Percentiles rank a stretch among this genome's conserved stretches.
Evolutionary conservation across 352 stramenopile species (phyloP).

Genomic region (Pythium apleroticum): DNA sequence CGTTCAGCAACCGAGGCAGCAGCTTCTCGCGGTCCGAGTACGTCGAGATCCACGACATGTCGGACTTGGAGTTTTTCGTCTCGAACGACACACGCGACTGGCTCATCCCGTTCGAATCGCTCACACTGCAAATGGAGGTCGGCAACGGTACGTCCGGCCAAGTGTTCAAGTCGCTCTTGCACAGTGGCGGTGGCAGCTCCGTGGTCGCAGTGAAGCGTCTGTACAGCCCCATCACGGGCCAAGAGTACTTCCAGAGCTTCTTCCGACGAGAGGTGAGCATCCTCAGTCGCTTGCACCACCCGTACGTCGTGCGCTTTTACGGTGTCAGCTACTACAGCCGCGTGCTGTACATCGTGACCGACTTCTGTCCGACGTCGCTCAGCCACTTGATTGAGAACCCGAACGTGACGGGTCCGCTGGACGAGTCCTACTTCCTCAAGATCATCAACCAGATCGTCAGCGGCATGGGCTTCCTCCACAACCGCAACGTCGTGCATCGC

Average conservation of each 20-base stretch:
- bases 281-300: constrained; percentile 84
- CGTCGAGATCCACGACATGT: constrained; percentile 85
- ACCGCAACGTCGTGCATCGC: constrained; percentile 79
- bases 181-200: constrained; percentile 78
- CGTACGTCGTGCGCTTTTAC: constrained; percentile 90
- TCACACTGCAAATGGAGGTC: constrained; percentile 84
- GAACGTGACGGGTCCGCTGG: constrained; percentile 58
- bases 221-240: constrained; percentile 83
- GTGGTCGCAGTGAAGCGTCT: constrained; percentile 88
- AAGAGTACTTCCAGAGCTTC: constrained; percentile 91
- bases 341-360: constrained; percentile 89
- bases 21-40: constrained; percentile 85
- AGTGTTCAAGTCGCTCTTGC: constrained; percentile 86
- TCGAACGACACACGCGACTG: constrained; percentile 86
- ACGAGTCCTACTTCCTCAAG: constrained; percentile 76
- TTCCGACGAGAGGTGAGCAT: constrained; percentile 88
- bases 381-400: constrained; percentile 85
- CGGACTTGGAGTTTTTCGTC: constrained; percentile 86
- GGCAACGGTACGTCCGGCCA: constrained; percentile 88
- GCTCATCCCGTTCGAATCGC: constrained; percentile 88
- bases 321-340: constrained; percentile 90
- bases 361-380: constrained; percentile 85
- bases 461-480: constrained; percentile 91
- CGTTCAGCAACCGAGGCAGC: constrained; percentile 42
- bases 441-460: constrained; percentile 90